Evolutionary conservation across 441 rosid species (phyloP).

Genomic region (Gossypium schwendimanii): DNA sequence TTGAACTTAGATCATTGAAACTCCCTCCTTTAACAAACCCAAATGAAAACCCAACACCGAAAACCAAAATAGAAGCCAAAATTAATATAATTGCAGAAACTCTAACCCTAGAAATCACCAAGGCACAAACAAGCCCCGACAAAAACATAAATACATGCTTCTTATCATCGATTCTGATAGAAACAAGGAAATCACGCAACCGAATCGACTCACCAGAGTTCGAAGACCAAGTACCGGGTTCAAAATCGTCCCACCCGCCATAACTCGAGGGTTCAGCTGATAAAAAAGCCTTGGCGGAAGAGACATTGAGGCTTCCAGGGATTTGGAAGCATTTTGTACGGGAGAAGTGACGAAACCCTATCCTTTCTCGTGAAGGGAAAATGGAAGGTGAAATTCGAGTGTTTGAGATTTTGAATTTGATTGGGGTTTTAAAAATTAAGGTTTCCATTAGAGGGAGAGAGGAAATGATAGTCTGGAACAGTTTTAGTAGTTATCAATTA

Average conservation of each 20-base stretch:
- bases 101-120: conserved; percentile 46
- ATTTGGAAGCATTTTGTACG: conserved; percentile 13
- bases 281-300: conserved; percentile 17
- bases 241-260: conserved; percentile 57
- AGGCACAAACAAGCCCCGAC: conserved; percentile 42
- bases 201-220: conserved; percentile 37
- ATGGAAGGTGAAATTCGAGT: conserved; percentile 21
- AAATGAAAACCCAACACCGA: conserved; percentile 45
- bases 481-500: not conserved
- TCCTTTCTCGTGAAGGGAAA: conserved; percentile 19
- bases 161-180: conserved; percentile 45
- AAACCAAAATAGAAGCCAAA: conserved; percentile 53
- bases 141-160: conserved; percentile 35
- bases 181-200: conserved; percentile 38
- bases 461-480: not conserved
- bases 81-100: conserved; percentile 41
- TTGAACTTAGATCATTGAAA: conserved; percentile 21
- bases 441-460: conserved; percentile 24
- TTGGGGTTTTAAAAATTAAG: conserved; percentile 12
- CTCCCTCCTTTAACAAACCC: conserved; percentile 50
- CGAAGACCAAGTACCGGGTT: conserved; percentile 22
- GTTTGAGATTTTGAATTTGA: conserved; percentile 8
- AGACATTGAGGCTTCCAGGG: not conserved
- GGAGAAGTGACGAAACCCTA: conserved; percentile 10
- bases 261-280: conserved; percentile 21